These are phyloP conservation scores for Gloeostereum incarnatum DNA, from an alignment of 768 basidiomycete species.

Conservation along the genomic window DNA sequence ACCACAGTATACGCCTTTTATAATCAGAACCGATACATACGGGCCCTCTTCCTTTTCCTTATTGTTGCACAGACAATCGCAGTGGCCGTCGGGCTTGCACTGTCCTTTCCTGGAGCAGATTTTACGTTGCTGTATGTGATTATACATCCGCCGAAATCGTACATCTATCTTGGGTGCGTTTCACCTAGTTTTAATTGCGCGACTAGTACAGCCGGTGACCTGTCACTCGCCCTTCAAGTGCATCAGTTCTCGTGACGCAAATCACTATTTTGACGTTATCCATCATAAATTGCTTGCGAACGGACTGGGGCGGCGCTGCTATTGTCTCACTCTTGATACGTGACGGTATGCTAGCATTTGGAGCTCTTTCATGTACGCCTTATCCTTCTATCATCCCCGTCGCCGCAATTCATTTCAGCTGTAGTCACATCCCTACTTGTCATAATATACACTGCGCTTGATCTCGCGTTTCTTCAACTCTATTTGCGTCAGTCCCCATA, in stretches of 20 bases:
- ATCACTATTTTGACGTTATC: conserved; percentile 6
- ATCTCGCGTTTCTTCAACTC: conserved; percentile 2
- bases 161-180: conserved; percentile 9
- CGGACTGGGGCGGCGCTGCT: conserved; percentile 1
- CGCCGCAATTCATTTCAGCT: background rate
- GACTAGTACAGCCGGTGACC: background rate
- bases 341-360: conserved; percentile 10
- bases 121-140: conserved; percentile 5
- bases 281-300: conserved; percentile 3
- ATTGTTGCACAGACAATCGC: conserved; percentile 10
- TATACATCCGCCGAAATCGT: conserved; percentile 7
- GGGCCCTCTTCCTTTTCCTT: conserved; percentile 11
- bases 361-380: conserved; percentile 6
- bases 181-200: background rate
- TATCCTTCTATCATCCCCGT: background rate
- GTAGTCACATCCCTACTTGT: conserved; percentile 6
- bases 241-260: conserved; percentile 8
- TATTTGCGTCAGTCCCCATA: conserved; percentile 6
- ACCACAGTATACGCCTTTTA: conserved; percentile 21
- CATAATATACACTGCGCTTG: conserved; percentile 6
- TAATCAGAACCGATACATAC: conserved; percentile 13
- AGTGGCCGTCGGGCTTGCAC: conserved; percentile 4
- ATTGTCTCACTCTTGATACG: conserved; percentile 7
- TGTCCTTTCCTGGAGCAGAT: conserved; percentile 6
- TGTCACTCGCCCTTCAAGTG: conserved; percentile 1